Conservation (phyloP, 2,329 filamentous ascomycete species). For the Aureobasidium sp. region DNA sequence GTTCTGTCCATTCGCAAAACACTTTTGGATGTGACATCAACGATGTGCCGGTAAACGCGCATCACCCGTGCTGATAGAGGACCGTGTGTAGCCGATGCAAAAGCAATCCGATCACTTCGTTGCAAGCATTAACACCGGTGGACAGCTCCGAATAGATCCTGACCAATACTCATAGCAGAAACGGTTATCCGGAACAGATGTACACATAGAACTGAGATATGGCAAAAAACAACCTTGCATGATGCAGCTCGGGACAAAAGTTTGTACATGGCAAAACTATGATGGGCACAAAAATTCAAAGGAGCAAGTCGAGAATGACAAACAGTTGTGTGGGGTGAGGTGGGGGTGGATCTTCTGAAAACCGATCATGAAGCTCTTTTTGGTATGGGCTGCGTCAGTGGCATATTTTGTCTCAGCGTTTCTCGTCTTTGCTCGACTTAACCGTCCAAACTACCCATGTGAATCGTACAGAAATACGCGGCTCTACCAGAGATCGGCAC, state of each 20-base stretch:
- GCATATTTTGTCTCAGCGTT: slow-evolving; percentile 5
- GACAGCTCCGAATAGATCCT: neutral
- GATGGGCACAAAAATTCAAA: neutral
- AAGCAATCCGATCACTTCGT: neutral
- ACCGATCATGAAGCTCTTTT: neutral
- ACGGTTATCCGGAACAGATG: neutral
- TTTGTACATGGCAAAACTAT: neutral
- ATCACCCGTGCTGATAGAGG: slow-evolving; percentile 1
- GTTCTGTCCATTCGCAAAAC: neutral
- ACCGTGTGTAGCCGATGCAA: slow-evolving; percentile 2
- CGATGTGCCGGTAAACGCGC: neutral
- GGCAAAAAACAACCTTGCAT: neutral
- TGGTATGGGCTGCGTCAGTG: neutral
- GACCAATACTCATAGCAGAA: neutral
- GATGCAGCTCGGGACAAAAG: neutral
- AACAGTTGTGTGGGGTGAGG: neutral
- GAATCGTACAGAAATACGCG: neutral
- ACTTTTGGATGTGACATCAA: neutral
- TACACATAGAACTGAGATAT: neutral
- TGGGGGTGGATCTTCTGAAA: neutral
- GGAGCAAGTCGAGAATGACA: neutral
- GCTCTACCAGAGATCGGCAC: neutral
- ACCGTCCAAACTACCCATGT: neutral
- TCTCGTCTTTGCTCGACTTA: neutral
- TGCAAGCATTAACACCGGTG: neutral